Percentiles rank a stretch among this genome's conserved stretches.
Evolutionary conservation across 2,329 filamentous ascomycete genomes (phyloP).

Genomic region (Tympanopsis confertula): DNA sequence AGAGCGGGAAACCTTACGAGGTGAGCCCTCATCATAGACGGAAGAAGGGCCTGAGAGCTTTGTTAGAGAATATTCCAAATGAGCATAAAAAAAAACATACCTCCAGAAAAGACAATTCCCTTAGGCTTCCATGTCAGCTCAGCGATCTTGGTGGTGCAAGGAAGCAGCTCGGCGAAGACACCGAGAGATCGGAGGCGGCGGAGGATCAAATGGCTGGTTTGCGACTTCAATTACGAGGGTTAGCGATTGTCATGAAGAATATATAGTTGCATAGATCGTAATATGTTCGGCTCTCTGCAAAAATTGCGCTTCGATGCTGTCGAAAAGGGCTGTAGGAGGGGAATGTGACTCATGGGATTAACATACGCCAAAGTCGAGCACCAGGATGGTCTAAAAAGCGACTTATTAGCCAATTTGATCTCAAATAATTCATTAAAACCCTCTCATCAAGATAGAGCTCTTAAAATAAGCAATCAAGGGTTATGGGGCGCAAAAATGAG

Average conservation of each 20-base stretch:
- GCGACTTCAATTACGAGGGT: too few species aligned
- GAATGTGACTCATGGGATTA: constrained; percentile 1
- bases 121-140: constrained; percentile 71
- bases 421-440: background rate
- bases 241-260: constrained; percentile 11
- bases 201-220: constrained; percentile 65
- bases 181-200: constrained; percentile 66
- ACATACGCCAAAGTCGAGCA: constrained; percentile 52
- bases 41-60: constrained; percentile 36
- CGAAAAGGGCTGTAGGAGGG: constrained; percentile 1
- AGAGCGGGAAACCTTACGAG: constrained; percentile 19
- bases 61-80: constrained; percentile 3
- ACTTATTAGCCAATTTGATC: constrained; percentile 2
- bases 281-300: constrained; percentile 5
- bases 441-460: background rate
- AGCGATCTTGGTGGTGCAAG: constrained; percentile 70
- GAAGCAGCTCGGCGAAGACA: constrained; percentile 79
- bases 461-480: background rate
- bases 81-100: constrained; percentile 25
- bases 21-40: constrained; percentile 70
- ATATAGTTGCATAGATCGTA: constrained; percentile 3
- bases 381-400: constrained; percentile 54
- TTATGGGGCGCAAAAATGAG: background rate
- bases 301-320: background rate
- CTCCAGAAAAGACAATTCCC: constrained; percentile 69